These are phyloP conservation scores for Eucalyptus curtisii DNA, from an alignment of 345 rosid genomes.

Conservation along the genomic window DNA sequence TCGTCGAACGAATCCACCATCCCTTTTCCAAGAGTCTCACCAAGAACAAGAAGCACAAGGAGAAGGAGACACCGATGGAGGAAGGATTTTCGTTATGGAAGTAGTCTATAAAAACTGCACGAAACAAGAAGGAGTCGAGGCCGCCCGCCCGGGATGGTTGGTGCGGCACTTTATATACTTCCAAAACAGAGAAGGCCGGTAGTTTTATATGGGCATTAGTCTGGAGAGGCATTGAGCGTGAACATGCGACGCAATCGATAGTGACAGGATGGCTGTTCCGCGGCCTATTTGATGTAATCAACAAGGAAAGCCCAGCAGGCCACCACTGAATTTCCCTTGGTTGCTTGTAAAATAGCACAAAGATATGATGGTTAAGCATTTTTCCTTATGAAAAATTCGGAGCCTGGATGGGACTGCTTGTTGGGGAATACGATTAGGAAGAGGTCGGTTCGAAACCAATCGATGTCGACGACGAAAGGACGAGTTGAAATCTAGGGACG, in stretches of 20 bases:
- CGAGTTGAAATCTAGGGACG: not conserved
- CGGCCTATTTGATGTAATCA: not conserved
- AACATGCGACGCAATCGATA: not conserved
- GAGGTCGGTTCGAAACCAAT: not conserved
- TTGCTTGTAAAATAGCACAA: not conserved
- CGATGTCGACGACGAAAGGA: not conserved
- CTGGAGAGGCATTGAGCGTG: not conserved
- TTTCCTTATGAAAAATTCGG: not conserved
- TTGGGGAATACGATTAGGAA: not conserved
- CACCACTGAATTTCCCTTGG: not conserved
- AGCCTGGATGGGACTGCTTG: not conserved
- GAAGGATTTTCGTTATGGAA: not conserved
- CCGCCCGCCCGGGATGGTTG: not conserved
- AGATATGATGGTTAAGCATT: not conserved
- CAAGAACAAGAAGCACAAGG: not conserved
- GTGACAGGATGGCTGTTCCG: not conserved
- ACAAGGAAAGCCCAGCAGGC: not conserved
- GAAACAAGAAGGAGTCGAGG: not conserved
- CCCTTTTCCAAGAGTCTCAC: not conserved
- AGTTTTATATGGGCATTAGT: not conserved
- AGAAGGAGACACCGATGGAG: not conserved
- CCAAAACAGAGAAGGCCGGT: not conserved
- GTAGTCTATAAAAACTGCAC: not conserved
- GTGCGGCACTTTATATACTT: not conserved
- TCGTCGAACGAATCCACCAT: slow-evolving; percentile 55